Evolutionary conservation across 345 rosid genomes (phyloP), one percentile per base, ranked within the genome.

Genomic region (Eucalyptus grandis): DNA sequence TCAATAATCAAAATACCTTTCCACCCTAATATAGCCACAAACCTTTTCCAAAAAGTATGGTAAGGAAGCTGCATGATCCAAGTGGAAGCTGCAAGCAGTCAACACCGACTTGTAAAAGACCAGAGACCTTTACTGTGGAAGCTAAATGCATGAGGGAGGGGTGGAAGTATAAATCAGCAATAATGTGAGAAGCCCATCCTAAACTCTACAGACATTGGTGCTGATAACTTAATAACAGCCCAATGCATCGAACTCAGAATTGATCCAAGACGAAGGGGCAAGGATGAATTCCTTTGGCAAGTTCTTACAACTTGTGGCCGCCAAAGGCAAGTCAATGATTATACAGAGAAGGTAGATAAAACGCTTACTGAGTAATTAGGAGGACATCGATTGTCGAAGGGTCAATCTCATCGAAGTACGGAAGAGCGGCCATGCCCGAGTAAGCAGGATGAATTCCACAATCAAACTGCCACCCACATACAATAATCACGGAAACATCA

Each of bases 21-120:
- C 9, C 27, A 56, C 11, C 1, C 65, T 86, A 87, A 80, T 47
- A 88, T 69, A 91, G 30, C 81, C n/a, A 90, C 91, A 90, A 91
- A 98, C 99, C 98, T 97, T 97, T 91, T 97, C 99, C 62, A 98
- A 94, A 91, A 98, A 96, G 90, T 98, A 98, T 80, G 99, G 99
- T 47, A 98, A 88, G 53, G 98, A 98, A 54, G 99, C 99, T 89
- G 98, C 99, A 94, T 98, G 99, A 94, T 97, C 99, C 96, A 98
- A 93, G 94, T 98, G 99, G 96, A 98, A 98, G 93, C 99, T 98
- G 96, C 95, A 95, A 67, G 85, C 15, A 53, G 86, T 89, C 89
- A 88, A 12, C 30, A 90, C 40, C 22, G 22, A 87, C 27, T 17
- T 6, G 50, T 62, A 6, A 72, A 10, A 77, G 60, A 54, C 14